Percentiles rank a stretch among this genome's conserved stretches.
phyloP scores from a whole-genome alignment of 139 green algal species.

The Chlorella sp. region DNA sequence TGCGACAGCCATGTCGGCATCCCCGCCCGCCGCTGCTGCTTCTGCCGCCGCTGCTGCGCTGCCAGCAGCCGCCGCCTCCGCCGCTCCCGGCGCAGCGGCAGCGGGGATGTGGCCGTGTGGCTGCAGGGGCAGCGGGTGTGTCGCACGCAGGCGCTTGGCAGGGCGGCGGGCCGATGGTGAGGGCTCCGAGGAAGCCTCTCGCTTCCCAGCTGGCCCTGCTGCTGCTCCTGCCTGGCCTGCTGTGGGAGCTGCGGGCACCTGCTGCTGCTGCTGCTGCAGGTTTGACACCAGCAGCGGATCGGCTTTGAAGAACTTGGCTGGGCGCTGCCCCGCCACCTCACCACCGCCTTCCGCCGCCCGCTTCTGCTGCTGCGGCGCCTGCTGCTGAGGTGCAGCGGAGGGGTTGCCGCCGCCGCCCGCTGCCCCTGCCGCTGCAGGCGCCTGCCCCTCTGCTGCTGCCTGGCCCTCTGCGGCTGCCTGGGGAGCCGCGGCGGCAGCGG shows the following conservation, averaged over 20 bases:
- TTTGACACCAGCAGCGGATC: slow-evolving; percentile 9
- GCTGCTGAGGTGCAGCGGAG: not conserved
- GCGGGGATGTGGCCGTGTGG: too few relatives aligned
- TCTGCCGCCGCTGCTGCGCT: not conserved
- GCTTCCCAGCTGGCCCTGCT: not conserved
- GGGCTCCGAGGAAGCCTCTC: slow-evolving; percentile 1
- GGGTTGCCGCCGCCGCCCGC: not conserved
- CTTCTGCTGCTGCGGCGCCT: slow-evolving; percentile 14
- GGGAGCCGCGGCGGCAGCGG: not conserved
- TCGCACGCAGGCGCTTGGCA: slow-evolving; percentile 3
- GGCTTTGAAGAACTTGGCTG: slow-evolving; percentile 24
- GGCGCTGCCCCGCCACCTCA: not conserved
- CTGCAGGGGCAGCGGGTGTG: not conserved
- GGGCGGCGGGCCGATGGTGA: slow-evolving; percentile 7
- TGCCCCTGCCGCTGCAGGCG: not conserved
- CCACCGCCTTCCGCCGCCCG: not conserved
- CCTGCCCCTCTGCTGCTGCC: not conserved
- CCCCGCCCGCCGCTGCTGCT: not conserved
- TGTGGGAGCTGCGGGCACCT: not conserved
- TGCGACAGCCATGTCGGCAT: not conserved
- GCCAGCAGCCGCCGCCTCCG: not conserved
- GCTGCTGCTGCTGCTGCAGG: slow-evolving; percentile 14
- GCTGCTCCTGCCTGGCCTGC: not conserved
- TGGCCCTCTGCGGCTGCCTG: not conserved
- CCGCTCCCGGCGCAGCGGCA: not conserved